A percentile compares a stretch with the other conserved stretches of the same genome.
Conservation (phyloP, 768 basidiomycete genomes). For the Suillus ampliporus region DNA sequence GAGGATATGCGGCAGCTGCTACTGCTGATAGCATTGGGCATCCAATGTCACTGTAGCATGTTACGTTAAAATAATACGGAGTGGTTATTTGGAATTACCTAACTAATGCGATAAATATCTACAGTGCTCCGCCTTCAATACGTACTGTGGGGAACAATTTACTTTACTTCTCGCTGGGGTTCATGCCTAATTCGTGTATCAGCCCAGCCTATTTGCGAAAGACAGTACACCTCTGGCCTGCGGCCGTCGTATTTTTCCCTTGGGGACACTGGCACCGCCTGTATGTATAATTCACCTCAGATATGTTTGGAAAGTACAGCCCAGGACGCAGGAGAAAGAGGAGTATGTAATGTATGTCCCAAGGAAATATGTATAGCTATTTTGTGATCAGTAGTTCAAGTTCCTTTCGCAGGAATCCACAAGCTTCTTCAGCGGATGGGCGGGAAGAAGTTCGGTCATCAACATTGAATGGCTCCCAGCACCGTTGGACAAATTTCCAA, state of each 20-base stretch:
- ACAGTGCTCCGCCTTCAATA: too few species aligned
- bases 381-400: background rate
- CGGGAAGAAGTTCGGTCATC: background rate
- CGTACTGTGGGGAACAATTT: too few species aligned
- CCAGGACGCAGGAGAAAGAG: background rate
- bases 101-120: too few species aligned
- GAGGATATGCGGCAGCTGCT: constrained; percentile 21
- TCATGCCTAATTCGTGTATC: too few species aligned
- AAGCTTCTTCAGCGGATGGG: constrained; percentile 4
- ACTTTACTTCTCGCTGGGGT: too few species aligned
- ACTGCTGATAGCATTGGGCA: constrained; percentile 6
- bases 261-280: background rate
- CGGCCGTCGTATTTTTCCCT: background rate
- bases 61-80: background rate
- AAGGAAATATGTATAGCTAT: background rate
- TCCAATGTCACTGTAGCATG: too few species aligned
- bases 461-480: background rate
- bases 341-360: background rate
- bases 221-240: background rate
- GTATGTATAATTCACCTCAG: background rate
- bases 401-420: background rate
- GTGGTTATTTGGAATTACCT: background rate
- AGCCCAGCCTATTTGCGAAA: background rate
- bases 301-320: background rate
- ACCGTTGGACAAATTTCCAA: background rate